Conservation (phyloP, 441 rosid species). For the Populus hybrid region DNA sequence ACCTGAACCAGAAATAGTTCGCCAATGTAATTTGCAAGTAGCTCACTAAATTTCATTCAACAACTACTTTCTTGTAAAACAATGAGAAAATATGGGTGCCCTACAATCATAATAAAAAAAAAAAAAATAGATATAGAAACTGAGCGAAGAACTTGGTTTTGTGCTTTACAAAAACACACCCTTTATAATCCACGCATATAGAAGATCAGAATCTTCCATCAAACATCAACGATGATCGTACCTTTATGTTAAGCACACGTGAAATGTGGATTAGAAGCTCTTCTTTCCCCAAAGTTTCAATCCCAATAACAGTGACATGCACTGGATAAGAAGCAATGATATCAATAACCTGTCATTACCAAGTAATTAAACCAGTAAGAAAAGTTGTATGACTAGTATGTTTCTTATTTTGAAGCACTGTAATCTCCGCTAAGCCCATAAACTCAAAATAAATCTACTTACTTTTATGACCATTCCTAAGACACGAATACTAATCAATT, state of each 20-base stretch:
- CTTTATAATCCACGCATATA: neutral
- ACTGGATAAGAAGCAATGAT: constrained; percentile 64
- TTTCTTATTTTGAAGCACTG: too few relatives aligned
- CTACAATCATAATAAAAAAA: neutral
- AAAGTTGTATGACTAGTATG: too few relatives aligned
- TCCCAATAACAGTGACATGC: constrained; percentile 63
- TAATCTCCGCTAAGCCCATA: too few relatives aligned
- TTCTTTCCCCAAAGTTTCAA: constrained; percentile 75
- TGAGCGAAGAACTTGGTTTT: neutral
- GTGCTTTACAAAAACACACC: neutral
- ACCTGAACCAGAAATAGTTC: neutral
- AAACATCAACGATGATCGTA: constrained; percentile 1
- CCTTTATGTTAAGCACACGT: constrained; percentile 53
- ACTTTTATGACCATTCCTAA: too few relatives aligned
- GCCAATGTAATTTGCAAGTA: neutral
- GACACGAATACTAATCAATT: too few relatives aligned
- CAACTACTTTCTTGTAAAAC: neutral
- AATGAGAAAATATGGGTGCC: neutral
- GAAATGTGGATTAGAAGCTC: constrained; percentile 60
- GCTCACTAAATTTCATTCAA: neutral
- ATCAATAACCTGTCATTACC: constrained; percentile 45
- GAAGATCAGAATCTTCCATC: neutral
- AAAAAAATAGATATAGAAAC: neutral
- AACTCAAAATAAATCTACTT: too few relatives aligned
- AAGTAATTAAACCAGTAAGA: constrained; percentile 8